These are phyloP conservation scores for Aspergillus tubingensis DNA, from an alignment of 2,329 filamentous ascomycete species.

Conservation along the genomic window DNA sequence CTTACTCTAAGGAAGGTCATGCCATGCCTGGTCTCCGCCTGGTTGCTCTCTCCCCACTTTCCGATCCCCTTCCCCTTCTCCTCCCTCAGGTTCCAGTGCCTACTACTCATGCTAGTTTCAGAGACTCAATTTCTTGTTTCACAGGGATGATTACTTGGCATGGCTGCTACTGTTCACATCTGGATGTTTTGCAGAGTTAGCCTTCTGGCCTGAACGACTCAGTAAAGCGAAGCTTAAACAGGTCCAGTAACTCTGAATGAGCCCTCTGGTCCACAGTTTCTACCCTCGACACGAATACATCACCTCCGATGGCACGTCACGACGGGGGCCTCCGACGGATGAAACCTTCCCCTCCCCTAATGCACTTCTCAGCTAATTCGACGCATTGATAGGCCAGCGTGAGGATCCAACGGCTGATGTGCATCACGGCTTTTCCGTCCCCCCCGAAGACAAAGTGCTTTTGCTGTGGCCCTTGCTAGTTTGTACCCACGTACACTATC, in stretches of 20 bases:
- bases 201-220: too few species aligned
- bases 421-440: background rate
- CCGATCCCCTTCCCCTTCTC: background rate
- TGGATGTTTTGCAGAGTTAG: background rate
- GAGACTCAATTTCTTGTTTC: background rate
- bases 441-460: background rate
- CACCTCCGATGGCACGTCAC: background rate
- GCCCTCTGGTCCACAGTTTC: background rate
- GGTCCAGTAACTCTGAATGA: background rate
- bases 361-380: background rate
- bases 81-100: background rate
- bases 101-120: background rate
- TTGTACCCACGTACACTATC: constrained; percentile 1
- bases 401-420: constrained; percentile 6
- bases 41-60: background rate
- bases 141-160: background rate
- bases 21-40: background rate
- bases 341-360: background rate
- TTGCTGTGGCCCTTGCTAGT: background rate
- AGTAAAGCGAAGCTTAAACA: background rate
- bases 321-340: background rate
- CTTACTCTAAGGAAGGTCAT: background rate
- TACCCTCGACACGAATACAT: background rate
- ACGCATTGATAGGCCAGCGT: constrained; percentile 1
- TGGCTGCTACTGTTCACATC: background rate